Base-by-base conservation (phyloP, 768 basidiomycete species). In the Boletus rubroflammeus region DNA sequence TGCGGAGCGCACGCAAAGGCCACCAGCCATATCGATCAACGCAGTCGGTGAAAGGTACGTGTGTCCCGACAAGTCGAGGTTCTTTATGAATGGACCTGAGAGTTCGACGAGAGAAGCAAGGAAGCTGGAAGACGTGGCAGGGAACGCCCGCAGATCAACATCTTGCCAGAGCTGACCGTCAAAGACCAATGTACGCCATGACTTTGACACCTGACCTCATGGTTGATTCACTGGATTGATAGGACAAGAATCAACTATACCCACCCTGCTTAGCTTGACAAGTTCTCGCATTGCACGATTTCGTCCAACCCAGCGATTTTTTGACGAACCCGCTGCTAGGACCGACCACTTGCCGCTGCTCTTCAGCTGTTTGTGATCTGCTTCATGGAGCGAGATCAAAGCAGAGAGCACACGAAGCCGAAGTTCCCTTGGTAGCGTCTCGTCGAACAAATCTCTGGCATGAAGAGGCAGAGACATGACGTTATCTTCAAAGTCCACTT, bases 81-180 rank as follows among this genome's bases (percentile, higher is more conserved):
- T 67, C 57, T 72, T 77, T 47, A 87, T 75, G 70, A 91, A 93
- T 3, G 84, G 73, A 6, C 88, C 90, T 5, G 81, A 83, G 15
- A 68, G 60, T 25, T 76, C 62, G 36, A 81, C 72, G 28, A 95
- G 71, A 35, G 78, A 79, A 34, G 76, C 57, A 36, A 93, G 65
- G 47, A 84, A 70, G 23, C 71, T 65, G 43, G 75, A 62, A 13
- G 85, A 77, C 7, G 86, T 65, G 35, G 76, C 73, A 14, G 88
- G 82, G 66, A 90, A 88, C 1, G 83, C 70, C 19, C 68, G 77
- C 32, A 93, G 74, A 65, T 89, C 79, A 32, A 90, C 74, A 52
- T 78, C 65, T 41, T 72, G 63, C 93, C 93, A 95, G n/a, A 95
- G 77, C 63, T 93, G 89, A 14, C 93, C 93, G 67, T 96, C 93